Conservation (phyloP, 1,284 basidiomycete genomes). For the Heterobasidion irregulare region DNA sequence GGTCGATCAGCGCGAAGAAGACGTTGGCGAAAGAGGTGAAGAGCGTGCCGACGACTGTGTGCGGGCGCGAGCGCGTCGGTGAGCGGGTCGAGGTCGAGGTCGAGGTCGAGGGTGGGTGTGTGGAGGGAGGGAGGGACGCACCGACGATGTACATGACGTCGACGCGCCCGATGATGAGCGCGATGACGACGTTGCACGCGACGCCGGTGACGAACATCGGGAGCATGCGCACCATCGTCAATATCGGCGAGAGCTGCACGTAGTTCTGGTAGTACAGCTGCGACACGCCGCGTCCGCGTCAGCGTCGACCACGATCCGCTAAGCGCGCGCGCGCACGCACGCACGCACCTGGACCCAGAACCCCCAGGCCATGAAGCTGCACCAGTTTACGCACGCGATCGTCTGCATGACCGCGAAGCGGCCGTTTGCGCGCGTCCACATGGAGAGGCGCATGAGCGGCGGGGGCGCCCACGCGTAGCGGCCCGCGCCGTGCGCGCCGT, state of each 20-base stretch:
- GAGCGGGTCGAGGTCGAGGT: no score
- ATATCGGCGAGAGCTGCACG: slow-evolving; percentile 42
- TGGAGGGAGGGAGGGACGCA: slow-evolving; percentile 21
- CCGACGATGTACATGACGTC: slow-evolving; percentile 48
- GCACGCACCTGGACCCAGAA: slow-evolving; percentile 34
- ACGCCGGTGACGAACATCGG: slow-evolving; percentile 72
- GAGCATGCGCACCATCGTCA: slow-evolving; percentile 69
- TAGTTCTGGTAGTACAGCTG: slow-evolving; percentile 70
- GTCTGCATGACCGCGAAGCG: slow-evolving; percentile 57
- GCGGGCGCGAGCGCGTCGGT: not conserved
- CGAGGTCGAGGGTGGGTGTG: no score
- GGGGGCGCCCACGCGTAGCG: slow-evolving; percentile 35
- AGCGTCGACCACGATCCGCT: no score
- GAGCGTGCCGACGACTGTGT: slow-evolving; percentile 44
- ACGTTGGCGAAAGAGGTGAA: slow-evolving; percentile 60
- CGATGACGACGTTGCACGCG: slow-evolving; percentile 63
- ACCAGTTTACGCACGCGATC: slow-evolving; percentile 67
- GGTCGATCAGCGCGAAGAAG: slow-evolving; percentile 65
- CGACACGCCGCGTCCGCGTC: not conserved
- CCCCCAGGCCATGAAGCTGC: slow-evolving; percentile 47
- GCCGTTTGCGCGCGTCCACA: slow-evolving; percentile 66
- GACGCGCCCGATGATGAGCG: slow-evolving; percentile 48
- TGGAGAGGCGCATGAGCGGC: slow-evolving; percentile 62
- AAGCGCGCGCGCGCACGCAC: no score
- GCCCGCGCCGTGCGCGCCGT: slow-evolving; percentile 5